phyloP scores from a whole-genome alignment of 495 filamentous ascomycete species.

The Recurvomyces mirabilis region DNA sequence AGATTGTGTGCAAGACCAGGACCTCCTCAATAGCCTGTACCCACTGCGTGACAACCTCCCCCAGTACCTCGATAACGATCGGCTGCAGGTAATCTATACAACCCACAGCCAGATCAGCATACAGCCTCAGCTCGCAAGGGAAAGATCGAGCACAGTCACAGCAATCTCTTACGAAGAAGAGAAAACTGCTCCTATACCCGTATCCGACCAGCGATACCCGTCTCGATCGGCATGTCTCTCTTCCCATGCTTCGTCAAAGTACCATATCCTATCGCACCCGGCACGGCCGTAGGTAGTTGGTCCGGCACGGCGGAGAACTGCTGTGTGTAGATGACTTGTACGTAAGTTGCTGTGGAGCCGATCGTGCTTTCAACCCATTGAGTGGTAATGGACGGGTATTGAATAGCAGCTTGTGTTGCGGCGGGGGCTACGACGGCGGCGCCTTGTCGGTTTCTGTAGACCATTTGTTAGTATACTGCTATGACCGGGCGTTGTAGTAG shows the following conservation, averaged over 20 bases:
- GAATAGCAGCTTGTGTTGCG: not conserved
- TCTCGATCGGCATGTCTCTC: slow-evolving; percentile 2
- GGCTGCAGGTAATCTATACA: not conserved
- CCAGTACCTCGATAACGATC: slow-evolving; percentile 2
- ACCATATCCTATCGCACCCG: slow-evolving; percentile 15
- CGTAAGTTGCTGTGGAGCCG: not conserved
- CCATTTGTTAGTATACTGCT: not conserved
- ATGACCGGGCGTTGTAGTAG: not conserved
- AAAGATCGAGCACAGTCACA: too few species aligned
- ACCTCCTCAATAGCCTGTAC: slow-evolving; percentile 5
- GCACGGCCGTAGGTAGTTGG: slow-evolving; percentile 6
- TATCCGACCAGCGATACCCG: slow-evolving; percentile 19
- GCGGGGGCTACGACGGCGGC: not conserved
- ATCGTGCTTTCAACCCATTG: slow-evolving; percentile 13
- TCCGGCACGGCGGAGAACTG: slow-evolving; percentile 15
- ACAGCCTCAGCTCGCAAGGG: not conserved
- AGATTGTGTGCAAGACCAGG: slow-evolving; percentile 5
- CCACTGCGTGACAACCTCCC: slow-evolving; percentile 9
- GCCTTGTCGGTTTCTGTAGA: slow-evolving; percentile 10
- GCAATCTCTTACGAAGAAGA: too few species aligned
- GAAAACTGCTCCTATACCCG: too few species aligned
- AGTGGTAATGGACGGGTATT: slow-evolving; percentile 8
- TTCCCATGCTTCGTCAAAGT: slow-evolving; percentile 5
- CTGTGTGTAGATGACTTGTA: slow-evolving; percentile 18
- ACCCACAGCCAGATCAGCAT: slow-evolving; percentile 7